phyloP scores from a whole-genome alignment of 345 rosid genomes.

The Geranium rotundifolium region DNA sequence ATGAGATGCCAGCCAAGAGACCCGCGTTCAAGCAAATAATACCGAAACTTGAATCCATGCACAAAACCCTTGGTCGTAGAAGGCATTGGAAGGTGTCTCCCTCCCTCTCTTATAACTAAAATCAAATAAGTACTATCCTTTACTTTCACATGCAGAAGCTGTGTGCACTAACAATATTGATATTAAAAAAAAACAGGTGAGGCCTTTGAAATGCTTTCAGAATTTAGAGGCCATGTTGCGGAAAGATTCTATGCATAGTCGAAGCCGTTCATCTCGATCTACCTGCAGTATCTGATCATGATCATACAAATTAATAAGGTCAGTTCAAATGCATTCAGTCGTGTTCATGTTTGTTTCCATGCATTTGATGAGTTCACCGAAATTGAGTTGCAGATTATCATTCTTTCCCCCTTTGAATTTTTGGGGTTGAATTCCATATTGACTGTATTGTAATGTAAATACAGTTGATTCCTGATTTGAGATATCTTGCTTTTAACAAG shows the following conservation, averaged over 20 bases:
- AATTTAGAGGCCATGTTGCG: constrained; percentile 27
- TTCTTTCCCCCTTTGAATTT: not conserved
- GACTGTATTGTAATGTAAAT: not conserved
- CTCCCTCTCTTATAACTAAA: constrained; percentile 6
- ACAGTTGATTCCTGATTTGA: not conserved
- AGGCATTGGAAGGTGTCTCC: constrained; percentile 47
- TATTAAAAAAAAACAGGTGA: constrained; percentile 23
- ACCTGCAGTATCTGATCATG: not conserved
- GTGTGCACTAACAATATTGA: no score
- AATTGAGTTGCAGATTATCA: not conserved
- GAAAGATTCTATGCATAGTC: constrained; percentile 38
- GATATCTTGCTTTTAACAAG: no score
- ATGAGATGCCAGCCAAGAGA: constrained; percentile 47
- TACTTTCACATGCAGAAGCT: no score
- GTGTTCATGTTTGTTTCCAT: not conserved
- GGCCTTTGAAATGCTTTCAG: constrained; percentile 38
- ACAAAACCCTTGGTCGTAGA: constrained; percentile 28
- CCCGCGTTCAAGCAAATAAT: constrained; percentile 64
- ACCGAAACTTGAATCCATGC: constrained; percentile 33
- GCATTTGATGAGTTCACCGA: not conserved
- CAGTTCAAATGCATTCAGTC: not conserved
- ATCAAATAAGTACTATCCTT: not conserved
- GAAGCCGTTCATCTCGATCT: constrained; percentile 41
- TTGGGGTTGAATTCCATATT: not conserved
- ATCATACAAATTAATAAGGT: not conserved